Base-by-base conservation (phyloP, 2,329 filamentous ascomycete genomes). In the Penicillium sp. region DNA sequence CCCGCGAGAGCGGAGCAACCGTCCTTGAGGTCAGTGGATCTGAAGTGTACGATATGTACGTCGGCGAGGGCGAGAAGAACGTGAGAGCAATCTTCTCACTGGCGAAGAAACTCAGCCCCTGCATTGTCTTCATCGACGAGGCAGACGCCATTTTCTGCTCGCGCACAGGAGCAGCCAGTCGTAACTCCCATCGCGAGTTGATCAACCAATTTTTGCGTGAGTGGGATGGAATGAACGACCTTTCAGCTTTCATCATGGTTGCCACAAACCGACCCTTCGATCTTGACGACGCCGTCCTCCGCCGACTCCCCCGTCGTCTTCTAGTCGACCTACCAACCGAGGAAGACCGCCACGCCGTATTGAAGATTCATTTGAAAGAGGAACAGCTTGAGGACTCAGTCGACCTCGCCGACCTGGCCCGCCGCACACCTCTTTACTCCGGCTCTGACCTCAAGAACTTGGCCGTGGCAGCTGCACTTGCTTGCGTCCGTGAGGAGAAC, bases 201-300 rank as follows among this genome's bases (percentile, higher is more conserved):
- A 92, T 97, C 72, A 99, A 97, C 68, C 93, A 99, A 74, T 97
- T 97, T 72, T 78, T 99, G 46, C 88, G 92, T 50, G 93, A 97
- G 72, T 97, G 93, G 94, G 94, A 97, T 65, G 94, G 94, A 10
- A 88, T 97, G 79, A 88, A 89, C 63, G 81, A 86, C 54, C 83
- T 86, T 44, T 89, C 88, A 16, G 91, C 93, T 3, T 97, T 99
- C 71, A 93, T 99, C 72, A 97, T 99, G 92, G 92, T 97, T 0
- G 93, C 94, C 27, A 97, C 92, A 8, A 97, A 99, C 72, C 83
- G 93, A 9, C 94, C 94, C 0, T 97, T 96, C 67, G 94, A 97
- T 67, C 83, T 99, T 1, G 94, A 99, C 66, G 76, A 79, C 42
- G 80, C 80, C 3, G 75, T 81, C 18, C 72, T 82, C 21, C 76